These are phyloP conservation scores for Pseudocercospora crystallina DNA, from an alignment of 2,329 filamentous ascomycete species.

Conservation along the genomic window DNA sequence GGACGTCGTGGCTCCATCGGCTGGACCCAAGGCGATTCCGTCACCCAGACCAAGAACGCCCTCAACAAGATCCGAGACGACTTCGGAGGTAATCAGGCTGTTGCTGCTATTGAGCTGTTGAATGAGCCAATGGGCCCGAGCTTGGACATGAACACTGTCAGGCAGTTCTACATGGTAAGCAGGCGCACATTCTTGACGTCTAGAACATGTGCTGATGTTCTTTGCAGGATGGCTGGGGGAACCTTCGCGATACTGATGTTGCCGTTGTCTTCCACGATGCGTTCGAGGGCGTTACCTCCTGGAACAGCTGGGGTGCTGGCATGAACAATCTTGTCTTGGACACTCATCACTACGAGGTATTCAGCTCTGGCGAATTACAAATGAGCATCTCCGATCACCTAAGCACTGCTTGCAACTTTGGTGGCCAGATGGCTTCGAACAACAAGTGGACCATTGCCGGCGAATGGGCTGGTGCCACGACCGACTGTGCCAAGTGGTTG, in stretches of 20 bases:
- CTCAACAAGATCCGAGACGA: conserved; percentile 50
- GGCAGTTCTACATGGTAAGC: conserved; percentile 42
- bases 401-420: conserved; percentile 45
- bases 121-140: conserved; percentile 49
- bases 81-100: conserved; percentile 45
- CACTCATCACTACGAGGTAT: conserved; percentile 50
- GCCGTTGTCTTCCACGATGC: conserved; percentile 50
- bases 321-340: conserved; percentile 48
- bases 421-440: conserved; percentile 45
- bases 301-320: conserved; percentile 46
- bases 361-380: conserved; percentile 39
- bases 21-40: conserved; percentile 47
- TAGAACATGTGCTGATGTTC: too few species aligned
- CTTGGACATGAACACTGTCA: conserved; percentile 44
- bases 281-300: conserved; percentile 45
- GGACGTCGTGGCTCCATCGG: conserved; percentile 51
- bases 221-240: conserved; percentile 47
- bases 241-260: conserved; percentile 43
- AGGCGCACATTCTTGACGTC: too few species aligned
- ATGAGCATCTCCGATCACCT: conserved; percentile 42
- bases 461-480: conserved; percentile 50
- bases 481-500: conserved; percentile 50
- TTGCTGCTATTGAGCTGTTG: conserved; percentile 48
- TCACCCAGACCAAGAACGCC: conserved; percentile 42
- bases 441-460: conserved; percentile 50